phyloP scores from a whole-genome alignment of 139 green algal species.

The Coelastrella sp. region DNA sequence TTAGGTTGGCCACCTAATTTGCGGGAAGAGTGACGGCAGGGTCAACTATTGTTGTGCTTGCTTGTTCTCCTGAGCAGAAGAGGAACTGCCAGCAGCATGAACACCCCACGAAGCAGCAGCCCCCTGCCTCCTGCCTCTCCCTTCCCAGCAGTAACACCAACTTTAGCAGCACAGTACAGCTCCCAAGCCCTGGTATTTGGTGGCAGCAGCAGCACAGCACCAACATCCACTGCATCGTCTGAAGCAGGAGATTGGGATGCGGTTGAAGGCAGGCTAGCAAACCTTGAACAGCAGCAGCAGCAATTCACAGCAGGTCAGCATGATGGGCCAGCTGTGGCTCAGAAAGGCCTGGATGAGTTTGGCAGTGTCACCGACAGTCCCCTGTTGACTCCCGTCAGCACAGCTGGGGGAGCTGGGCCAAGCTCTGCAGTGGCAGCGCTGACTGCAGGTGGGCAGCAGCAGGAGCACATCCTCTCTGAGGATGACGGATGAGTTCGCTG shows the following conservation, averaged over 20 bases:
- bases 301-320: slow-evolving; percentile 3
- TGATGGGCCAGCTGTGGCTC: neutral
- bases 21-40: no score
- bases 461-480: no score
- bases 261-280: neutral
- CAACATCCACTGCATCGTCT: neutral
- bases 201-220: slow-evolving; percentile 29
- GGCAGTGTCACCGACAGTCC: neutral
- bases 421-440: neutral
- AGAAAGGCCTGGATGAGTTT: neutral
- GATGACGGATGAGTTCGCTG: no score
- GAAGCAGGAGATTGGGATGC: slow-evolving; percentile 32
- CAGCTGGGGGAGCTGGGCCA: neutral
- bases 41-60: no score
- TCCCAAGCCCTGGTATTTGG: neutral
- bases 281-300: slow-evolving; percentile 18
- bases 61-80: neutral
- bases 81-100: neutral
- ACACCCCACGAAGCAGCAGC: neutral
- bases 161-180: neutral
- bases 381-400: neutral
- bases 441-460: neutral
- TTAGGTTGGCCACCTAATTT: no score
- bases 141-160: slow-evolving; percentile 8
- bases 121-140: slow-evolving; percentile 9